Evolutionary conservation across 1,139 yeast genomes (phyloP).

Genomic region (Geotrichum phurueaensis): DNA sequence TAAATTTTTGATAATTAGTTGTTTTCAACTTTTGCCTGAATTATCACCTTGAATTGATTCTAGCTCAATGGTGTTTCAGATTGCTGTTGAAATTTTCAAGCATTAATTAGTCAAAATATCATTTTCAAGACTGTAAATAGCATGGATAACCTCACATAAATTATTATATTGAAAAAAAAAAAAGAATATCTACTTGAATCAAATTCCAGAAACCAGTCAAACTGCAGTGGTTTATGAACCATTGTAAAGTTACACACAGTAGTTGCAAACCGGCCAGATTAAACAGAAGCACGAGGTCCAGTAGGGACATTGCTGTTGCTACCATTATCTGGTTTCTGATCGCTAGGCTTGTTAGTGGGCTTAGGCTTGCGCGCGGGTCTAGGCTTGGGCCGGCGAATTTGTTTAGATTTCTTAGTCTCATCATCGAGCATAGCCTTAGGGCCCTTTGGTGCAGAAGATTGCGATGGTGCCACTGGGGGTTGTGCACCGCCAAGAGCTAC

Average conservation of each 20-base stretch:
- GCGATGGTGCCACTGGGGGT: not conserved
- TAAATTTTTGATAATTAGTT: no score
- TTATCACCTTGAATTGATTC: no score
- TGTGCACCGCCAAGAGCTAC: not conserved
- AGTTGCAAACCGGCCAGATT: not conserved
- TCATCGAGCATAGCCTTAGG: not conserved
- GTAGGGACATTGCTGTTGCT: not conserved
- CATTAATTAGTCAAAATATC: no score
- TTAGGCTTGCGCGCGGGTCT: not conserved
- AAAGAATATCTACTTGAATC: no score
- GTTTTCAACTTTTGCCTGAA: no score
- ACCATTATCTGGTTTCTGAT: not conserved
- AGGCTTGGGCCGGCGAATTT: not conserved
- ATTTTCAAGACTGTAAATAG: not conserved
- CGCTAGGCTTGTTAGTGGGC: not conserved
- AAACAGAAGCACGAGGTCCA: not conserved
- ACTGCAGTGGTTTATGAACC: no score
- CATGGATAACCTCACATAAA: no score
- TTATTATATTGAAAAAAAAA: no score
- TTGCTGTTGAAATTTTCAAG: no score
- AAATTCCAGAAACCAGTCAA: no score
- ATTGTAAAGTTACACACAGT: not conserved
- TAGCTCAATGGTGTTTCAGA: no score
- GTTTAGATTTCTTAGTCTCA: not conserved
- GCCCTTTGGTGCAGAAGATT: not conserved